Evolutionary conservation across 345 rosid genomes (phyloP).

Genomic region (Cochlearia excelsa): DNA sequence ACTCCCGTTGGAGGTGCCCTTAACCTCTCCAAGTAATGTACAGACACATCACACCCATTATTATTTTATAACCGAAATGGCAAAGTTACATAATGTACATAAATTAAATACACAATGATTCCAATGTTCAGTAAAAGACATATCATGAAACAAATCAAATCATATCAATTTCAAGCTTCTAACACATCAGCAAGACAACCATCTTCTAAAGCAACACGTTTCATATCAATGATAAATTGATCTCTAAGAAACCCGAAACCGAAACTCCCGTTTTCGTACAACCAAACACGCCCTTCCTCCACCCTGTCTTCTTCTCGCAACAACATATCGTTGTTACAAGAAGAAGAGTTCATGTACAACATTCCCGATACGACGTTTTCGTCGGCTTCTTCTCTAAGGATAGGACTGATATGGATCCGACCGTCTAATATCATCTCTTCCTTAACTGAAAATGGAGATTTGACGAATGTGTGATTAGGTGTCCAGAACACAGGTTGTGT

Average conservation of each 20-base stretch:
- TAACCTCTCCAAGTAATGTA: no score
- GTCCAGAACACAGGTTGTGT: slow-evolving; percentile 78
- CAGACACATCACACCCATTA: no score
- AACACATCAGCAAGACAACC: slow-evolving; percentile 54
- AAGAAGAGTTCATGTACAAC: slow-evolving; percentile 62
- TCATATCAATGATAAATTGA: slow-evolving; percentile 60
- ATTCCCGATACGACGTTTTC: slow-evolving; percentile 47
- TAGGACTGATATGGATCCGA: slow-evolving; percentile 47
- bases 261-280: slow-evolving; percentile 63
- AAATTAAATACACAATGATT: no score
- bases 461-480: slow-evolving; percentile 41
- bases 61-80: no score
- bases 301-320: slow-evolving; percentile 39
- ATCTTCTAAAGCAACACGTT: slow-evolving; percentile 50
- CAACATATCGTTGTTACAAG: slow-evolving; percentile 33
- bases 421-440: slow-evolving; percentile 54
- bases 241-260: slow-evolving; percentile 80
- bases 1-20: no score
- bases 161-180: slow-evolving; percentile 10
- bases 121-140: no score
- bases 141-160: no score
- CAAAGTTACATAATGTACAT: no score
- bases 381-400: slow-evolving; percentile 30
- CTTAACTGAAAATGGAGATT: slow-evolving; percentile 51
- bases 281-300: slow-evolving; percentile 87